Conservation (phyloP, 2,329 filamentous ascomycete genomes). For the Diaporthe helianthi region DNA sequence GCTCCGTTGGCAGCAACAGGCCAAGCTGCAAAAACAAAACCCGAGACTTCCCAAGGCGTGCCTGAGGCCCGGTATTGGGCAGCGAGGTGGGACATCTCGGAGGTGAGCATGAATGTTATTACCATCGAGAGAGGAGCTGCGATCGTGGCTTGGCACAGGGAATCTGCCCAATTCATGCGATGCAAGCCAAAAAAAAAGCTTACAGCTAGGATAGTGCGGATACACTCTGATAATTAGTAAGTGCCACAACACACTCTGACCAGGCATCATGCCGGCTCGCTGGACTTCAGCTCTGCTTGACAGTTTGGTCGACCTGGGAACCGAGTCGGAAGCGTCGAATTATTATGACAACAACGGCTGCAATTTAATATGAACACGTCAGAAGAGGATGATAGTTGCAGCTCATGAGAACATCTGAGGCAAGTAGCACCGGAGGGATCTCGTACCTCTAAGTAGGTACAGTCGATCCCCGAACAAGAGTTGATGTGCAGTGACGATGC, state of each 20-base stretch:
- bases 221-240: neutral
- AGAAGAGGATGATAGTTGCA: neutral
- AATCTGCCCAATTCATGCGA: slow-evolving; percentile 21
- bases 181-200: neutral
- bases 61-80: slow-evolving; percentile 19
- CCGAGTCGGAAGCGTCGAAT: slow-evolving; percentile 6
- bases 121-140: neutral
- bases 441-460: no score
- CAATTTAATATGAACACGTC: neutral
- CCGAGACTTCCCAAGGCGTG: neutral
- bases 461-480: no score
- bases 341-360: slow-evolving; percentile 12
- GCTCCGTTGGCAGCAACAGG: neutral
- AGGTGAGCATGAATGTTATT: slow-evolving; percentile 24
- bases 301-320: slow-evolving; percentile 26
- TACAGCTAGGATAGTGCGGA: neutral
- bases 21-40: neutral
- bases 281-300: no score
- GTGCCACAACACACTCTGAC: slow-evolving; percentile 3
- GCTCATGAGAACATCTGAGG: neutral
- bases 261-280: slow-evolving; percentile 14
- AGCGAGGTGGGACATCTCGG: slow-evolving; percentile 21
- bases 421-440: neutral
- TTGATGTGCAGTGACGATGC: neutral
- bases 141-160: slow-evolving; percentile 16